These are phyloP conservation scores for Cercophora samala DNA, from an alignment of 495 filamentous ascomycete genomes.

Conservation along the genomic window DNA sequence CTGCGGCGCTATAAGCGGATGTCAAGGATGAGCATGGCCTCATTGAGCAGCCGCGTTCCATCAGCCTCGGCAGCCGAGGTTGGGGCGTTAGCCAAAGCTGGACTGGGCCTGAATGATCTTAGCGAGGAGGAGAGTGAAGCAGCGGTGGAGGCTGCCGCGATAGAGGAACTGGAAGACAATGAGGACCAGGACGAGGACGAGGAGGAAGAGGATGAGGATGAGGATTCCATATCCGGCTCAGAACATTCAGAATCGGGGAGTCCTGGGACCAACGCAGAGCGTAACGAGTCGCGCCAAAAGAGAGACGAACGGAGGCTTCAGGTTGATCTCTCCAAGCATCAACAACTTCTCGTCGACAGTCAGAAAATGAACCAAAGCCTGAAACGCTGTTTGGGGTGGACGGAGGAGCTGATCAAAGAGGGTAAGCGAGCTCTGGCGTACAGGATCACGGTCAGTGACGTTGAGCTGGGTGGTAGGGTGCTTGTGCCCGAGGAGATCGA, in stretches of 20 bases:
- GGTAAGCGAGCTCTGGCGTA: constrained; percentile 84
- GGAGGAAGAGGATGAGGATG: constrained; percentile 41
- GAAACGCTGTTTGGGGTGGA: constrained; percentile 79
- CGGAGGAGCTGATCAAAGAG: constrained; percentile 84
- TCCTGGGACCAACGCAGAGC: constrained; percentile 43
- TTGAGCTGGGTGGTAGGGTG: constrained; percentile 80
- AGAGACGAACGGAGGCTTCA: constrained; percentile 74
- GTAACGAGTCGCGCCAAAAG: constrained; percentile 46
- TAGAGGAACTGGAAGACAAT: constrained; percentile 27
- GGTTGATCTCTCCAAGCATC: constrained; percentile 83
- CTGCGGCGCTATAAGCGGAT: constrained; percentile 78
- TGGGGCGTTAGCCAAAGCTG: constrained; percentile 28
- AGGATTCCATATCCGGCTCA: constrained; percentile 40
- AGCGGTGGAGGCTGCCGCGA: constrained; percentile 46
- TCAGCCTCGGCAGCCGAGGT: constrained; percentile 33
- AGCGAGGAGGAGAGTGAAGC: constrained; percentile 47
- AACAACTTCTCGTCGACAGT: constrained; percentile 78
- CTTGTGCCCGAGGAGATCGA: constrained; percentile 51
- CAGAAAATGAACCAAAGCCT: constrained; percentile 93
- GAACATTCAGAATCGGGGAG: constrained; percentile 47
- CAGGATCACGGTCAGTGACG: constrained; percentile 66
- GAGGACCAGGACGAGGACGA: constrained; percentile 41
- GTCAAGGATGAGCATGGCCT: constrained; percentile 59
- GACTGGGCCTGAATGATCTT: constrained; percentile 47
- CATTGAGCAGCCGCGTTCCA: constrained; percentile 26